phyloP scores from a whole-genome alignment of 371 early-diverging fungal species.

The Zychaea mexicana region DNA sequence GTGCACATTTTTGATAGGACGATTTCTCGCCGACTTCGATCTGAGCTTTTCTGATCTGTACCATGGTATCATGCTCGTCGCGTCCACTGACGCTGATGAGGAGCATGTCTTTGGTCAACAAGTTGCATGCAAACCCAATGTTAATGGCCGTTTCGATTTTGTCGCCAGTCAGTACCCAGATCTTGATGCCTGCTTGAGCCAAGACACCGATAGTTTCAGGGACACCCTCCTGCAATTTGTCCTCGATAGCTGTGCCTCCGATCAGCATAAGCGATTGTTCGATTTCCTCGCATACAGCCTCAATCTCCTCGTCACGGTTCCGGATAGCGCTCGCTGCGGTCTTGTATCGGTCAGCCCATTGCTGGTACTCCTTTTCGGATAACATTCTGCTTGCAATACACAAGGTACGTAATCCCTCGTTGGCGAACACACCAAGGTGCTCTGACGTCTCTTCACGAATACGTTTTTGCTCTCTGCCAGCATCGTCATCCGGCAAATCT shows the following conservation, averaged over 20 bases:
- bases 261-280: constrained; percentile 70
- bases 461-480: constrained; percentile 45
- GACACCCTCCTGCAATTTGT: constrained; percentile 93
- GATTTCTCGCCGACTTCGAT: constrained; percentile 33
- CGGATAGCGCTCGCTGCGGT: constrained; percentile 80
- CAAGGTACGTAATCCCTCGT: constrained; percentile 91
- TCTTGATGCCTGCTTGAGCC: constrained; percentile 89
- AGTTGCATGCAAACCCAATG: constrained; percentile 90
- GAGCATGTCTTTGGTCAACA: constrained; percentile 68
- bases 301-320: constrained; percentile 81
- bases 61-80: constrained; percentile 64
- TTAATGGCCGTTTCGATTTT: constrained; percentile 98
- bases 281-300: constrained; percentile 83
- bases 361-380: constrained; percentile 71
- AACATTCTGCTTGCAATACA: constrained; percentile 85
- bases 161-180: constrained; percentile 99
- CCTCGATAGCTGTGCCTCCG: constrained; percentile 92
- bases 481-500: constrained; percentile 30
- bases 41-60: constrained; percentile 46
- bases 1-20: constrained; percentile 52
- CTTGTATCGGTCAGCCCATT: constrained; percentile 79
- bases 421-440: constrained; percentile 74
- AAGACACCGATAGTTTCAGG: constrained; percentile 89
- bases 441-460: constrained; percentile 42
- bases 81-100: constrained; percentile 72